Percentiles rank a stretch among this genome's conserved stretches.
These are phyloP conservation scores for Clavispora asparagi DNA, from an alignment of 805 yeast genomes.

Conservation along the genomic window DNA sequence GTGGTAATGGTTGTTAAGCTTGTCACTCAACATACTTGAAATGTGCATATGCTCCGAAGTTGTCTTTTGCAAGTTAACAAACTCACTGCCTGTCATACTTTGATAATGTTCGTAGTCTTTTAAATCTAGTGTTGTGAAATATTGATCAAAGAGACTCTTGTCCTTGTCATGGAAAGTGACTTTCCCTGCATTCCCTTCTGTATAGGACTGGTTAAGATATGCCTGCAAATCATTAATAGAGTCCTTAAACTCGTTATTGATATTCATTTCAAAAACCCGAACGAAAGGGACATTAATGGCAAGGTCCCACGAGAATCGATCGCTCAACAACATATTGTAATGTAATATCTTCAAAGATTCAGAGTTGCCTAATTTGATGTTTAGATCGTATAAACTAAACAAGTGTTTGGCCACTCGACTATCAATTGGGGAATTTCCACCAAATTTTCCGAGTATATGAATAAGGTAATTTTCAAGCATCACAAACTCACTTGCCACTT, in stretches of 20 bases:
- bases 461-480: slow-evolving; percentile 35
- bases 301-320: slow-evolving; percentile 35
- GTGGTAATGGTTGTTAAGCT: neutral
- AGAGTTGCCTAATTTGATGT: slow-evolving; percentile 7
- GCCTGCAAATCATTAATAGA: slow-evolving; percentile 13
- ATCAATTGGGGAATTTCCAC: slow-evolving; percentile 28
- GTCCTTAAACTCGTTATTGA: slow-evolving; percentile 22
- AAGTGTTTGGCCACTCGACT: slow-evolving; percentile 18
- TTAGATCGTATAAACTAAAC: slow-evolving; percentile 18
- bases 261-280: slow-evolving; percentile 28
- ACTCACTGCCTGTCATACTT: slow-evolving; percentile 7
- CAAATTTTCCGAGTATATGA: slow-evolving; percentile 31
- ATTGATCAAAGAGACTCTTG: slow-evolving; percentile 1
- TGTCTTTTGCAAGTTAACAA: slow-evolving; percentile 8
- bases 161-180: slow-evolving; percentile 6
- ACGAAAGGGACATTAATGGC: slow-evolving; percentile 34
- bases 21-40: neutral
- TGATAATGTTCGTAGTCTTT: slow-evolving; percentile 5
- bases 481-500: slow-evolving; percentile 34
- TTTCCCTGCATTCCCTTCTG: too few species aligned
- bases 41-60: neutral
- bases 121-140: slow-evolving; percentile 7
- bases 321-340: slow-evolving; percentile 29
- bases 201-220: neutral
- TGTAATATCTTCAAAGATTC: slow-evolving; percentile 28